Evolutionary conservation across 495 filamentous ascomycete species (phyloP), one percentile per base, ranked within the genome.

Genomic region (Penicillium maclennaniae): DNA sequence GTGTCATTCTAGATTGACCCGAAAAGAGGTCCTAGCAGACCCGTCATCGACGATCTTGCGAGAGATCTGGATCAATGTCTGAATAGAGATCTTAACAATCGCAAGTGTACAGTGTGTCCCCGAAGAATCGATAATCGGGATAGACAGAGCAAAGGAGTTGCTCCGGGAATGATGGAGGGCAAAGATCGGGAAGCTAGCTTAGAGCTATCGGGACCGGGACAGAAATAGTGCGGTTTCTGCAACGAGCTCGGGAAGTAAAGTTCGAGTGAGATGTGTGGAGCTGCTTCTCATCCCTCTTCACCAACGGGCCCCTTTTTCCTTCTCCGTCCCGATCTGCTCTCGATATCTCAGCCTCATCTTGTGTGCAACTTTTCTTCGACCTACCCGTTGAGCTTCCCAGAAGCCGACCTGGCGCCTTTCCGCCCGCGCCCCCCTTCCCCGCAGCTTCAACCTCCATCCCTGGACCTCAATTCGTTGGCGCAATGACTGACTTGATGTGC

Each of bases 401-500:
- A 55, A 64, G 56, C 54, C 48, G 46, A 61, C 50, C 44, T 47
- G 40, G 55, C 51, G 28, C 50, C 45, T 49, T 42, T 52, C 42
- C 49, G 41, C 27, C 26, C 34, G 51, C 51, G 26, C 42, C 46
- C 56, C 53, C 48, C 51, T 60, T 62, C 59, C 60, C 57, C 57
- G 58, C 61, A 60, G 59, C 46, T 37, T 47, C 23, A 12, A 48
- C 40, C 40, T 37, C 25, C 23, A 63, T 66, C 12, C 60, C 65
- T 9, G 74, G 78, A 5, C 65, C 21, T 47, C 48, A 56, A 51
- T 49, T 48, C 38, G 28, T 23, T 20, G 49, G 51, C 51, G 76
- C 81, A 4, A 59, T 64, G 48, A 66, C 40, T 61, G 58, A 59
- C 53, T 49, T 52, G 54, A 50, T 65, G 55, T 57, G 55, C 54